Percentiles rank a stretch among this genome's conserved stretches.
These are phyloP conservation scores for Candida tetrigidarum DNA, from an alignment of 1,139 yeast genomes.

Conservation along the genomic window DNA sequence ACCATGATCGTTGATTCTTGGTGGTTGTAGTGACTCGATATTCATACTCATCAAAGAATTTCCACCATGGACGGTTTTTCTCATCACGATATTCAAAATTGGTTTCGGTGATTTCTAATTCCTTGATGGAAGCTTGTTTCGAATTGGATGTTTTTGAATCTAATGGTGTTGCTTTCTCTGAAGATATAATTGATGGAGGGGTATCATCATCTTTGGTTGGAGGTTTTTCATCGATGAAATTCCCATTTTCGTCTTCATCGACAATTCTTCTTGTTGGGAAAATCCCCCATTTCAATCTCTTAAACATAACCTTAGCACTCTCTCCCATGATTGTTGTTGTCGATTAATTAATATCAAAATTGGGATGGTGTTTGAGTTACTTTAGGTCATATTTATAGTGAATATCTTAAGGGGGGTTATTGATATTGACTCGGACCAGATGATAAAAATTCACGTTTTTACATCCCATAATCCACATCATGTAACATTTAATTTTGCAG, in stretches of 20 bases:
- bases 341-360: too few species aligned
- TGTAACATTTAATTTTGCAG: too few species aligned
- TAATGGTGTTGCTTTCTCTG: background rate
- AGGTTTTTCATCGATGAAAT: constrained; percentile 16
- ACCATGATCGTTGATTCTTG: constrained; percentile 54
- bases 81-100: constrained; percentile 60
- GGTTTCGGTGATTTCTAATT: background rate
- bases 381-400: too few species aligned
- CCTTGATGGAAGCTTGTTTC: background rate
- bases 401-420: too few species aligned
- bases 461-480: too few species aligned
- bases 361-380: too few species aligned
- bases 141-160: background rate
- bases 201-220: background rate
- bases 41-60: constrained; percentile 65
- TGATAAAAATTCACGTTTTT: too few species aligned
- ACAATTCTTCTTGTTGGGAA: constrained; percentile 50
- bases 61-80: constrained; percentile 65
- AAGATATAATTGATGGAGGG: background rate
- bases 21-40: constrained; percentile 47
- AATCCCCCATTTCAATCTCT: constrained; percentile 49
- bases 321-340: background rate
- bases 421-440: too few species aligned
- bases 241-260: constrained; percentile 30
- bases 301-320: constrained; percentile 1